Percentiles rank a stretch among this genome's conserved stretches.
These are phyloP conservation scores for Betula pendula DNA, from an alignment of 306 rosid genomes.

Conservation along the genomic window DNA sequence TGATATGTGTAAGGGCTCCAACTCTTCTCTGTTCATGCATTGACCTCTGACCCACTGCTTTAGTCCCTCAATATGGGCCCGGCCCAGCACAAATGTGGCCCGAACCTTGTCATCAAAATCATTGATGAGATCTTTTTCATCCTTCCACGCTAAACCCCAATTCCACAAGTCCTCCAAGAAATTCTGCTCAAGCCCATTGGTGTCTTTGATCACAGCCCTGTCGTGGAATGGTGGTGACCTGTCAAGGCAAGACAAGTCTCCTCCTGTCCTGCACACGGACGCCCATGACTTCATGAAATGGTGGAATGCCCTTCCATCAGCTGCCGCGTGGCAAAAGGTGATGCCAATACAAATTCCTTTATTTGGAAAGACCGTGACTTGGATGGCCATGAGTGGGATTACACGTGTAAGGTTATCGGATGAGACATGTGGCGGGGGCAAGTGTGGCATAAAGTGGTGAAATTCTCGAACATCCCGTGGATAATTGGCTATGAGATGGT, in stretches of 20 bases:
- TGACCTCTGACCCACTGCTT: conserved; percentile 17
- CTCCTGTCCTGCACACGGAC: conserved; percentile 22
- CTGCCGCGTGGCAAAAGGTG: conserved; percentile 23
- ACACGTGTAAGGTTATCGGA: neutral
- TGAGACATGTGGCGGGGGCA: neutral
- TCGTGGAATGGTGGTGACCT: conserved; percentile 25
- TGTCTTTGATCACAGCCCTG: conserved; percentile 30
- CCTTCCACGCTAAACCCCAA: neutral
- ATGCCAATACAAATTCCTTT: conserved; percentile 19
- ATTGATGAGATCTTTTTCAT: neutral
- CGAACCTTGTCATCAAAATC: conserved; percentile 15
- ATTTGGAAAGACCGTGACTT: conserved; percentile 29
- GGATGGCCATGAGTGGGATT: conserved; percentile 28
- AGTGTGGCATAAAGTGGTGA: conserved; percentile 15
- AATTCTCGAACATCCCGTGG: conserved; percentile 21
- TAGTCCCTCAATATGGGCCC: conserved; percentile 16
- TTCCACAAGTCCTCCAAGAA: conserved; percentile 3
- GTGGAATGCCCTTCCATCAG: conserved; percentile 27
- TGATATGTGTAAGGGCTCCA: conserved; percentile 14
- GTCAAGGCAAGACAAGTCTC: conserved; percentile 2
- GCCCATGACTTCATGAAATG: conserved; percentile 43
- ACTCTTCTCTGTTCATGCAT: neutral
- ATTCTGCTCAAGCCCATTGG: conserved; percentile 18
- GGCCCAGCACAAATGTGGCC: conserved; percentile 6
- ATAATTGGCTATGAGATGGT: conserved; percentile 10